These are phyloP conservation scores for Ulota crispa DNA, from an alignment of 225 moss, liverwort and hornwort genomes.

Conservation along the genomic window DNA sequence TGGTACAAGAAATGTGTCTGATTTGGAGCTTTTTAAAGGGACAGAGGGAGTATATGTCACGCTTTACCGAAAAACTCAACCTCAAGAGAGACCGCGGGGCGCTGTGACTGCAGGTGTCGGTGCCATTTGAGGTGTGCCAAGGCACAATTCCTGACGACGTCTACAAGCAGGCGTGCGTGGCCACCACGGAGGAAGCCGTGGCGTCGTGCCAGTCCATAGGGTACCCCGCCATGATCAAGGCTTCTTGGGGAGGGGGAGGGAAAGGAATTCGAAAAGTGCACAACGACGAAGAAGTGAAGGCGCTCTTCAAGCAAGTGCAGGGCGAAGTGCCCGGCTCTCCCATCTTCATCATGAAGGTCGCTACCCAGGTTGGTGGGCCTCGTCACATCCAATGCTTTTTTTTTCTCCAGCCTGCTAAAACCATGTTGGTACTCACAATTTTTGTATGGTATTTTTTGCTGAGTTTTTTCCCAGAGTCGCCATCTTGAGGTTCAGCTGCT, in stretches of 20 bases:
- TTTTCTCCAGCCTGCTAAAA: not conserved
- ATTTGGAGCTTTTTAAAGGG: too few species aligned
- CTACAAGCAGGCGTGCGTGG: slow-evolving; percentile 85
- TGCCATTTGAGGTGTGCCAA: slow-evolving; percentile 65
- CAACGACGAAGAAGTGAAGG: slow-evolving; percentile 91
- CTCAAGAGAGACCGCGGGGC: too few species aligned
- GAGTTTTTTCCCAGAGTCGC: slow-evolving; percentile 61
- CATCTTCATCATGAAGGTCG: slow-evolving; percentile 96
- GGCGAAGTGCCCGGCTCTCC: slow-evolving; percentile 99
- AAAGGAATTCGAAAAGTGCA: slow-evolving; percentile 99
- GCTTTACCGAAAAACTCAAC: too few species aligned
- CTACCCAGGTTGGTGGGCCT: slow-evolving; percentile 61
- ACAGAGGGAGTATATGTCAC: too few species aligned
- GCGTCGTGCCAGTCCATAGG: slow-evolving; percentile 76
- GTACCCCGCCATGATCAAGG: slow-evolving; percentile 97
- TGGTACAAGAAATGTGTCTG: too few species aligned
- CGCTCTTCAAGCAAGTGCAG: slow-evolving; percentile 97
- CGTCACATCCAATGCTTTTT: not conserved
- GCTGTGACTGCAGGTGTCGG: slow-evolving; percentile 57
- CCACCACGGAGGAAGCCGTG: slow-evolving; percentile 84
- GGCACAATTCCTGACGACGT: slow-evolving; percentile 71
- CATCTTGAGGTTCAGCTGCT: slow-evolving; percentile 97
- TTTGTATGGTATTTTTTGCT: slow-evolving; percentile 2
- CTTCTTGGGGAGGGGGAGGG: slow-evolving; percentile 98
- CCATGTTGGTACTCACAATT: not conserved